Evolutionary conservation across 306 rosid genomes (phyloP).

Genomic region (Sophora flavescens): DNA sequence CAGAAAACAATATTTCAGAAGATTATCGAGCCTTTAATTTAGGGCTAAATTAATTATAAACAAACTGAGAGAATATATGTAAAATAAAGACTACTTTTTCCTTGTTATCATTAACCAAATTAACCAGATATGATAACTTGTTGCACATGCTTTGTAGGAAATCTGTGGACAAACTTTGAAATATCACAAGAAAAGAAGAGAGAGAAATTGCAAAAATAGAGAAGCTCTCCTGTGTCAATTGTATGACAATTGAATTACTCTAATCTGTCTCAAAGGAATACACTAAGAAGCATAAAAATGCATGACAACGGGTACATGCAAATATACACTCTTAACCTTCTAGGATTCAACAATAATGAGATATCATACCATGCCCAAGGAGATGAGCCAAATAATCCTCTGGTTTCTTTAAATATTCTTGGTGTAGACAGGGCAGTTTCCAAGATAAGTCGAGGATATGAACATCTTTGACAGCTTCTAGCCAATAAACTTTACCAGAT

Average conservation of each 20-base stretch:
- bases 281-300: constrained; percentile 23
- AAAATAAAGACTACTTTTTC: constrained; percentile 5
- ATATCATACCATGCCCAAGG: constrained; percentile 92
- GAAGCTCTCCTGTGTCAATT: background rate
- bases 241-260: constrained; percentile 15
- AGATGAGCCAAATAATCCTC: constrained; percentile 94
- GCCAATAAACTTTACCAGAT: constrained; percentile 78
- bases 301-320: constrained; percentile 15
- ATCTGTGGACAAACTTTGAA: constrained; percentile 30
- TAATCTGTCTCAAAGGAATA: constrained; percentile 6
- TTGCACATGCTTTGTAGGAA: constrained; percentile 24
- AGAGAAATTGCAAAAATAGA: constrained; percentile 8
- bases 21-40: constrained; percentile 25
- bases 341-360: constrained; percentile 34
- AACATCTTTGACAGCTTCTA: constrained; percentile 94
- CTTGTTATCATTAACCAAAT: constrained; percentile 19
- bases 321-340: constrained; percentile 25
- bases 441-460: constrained; percentile 83
- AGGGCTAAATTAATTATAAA: constrained; percentile 13
- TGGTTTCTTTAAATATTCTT: constrained; percentile 83
- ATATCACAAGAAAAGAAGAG: constrained; percentile 20
- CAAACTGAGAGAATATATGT: background rate
- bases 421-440: constrained; percentile 84
- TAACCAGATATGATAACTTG: constrained; percentile 15
- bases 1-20: constrained; percentile 35